phyloP scores from a whole-genome alignment of 2,329 filamentous ascomycete species.

The Grosmannia huntii region DNA sequence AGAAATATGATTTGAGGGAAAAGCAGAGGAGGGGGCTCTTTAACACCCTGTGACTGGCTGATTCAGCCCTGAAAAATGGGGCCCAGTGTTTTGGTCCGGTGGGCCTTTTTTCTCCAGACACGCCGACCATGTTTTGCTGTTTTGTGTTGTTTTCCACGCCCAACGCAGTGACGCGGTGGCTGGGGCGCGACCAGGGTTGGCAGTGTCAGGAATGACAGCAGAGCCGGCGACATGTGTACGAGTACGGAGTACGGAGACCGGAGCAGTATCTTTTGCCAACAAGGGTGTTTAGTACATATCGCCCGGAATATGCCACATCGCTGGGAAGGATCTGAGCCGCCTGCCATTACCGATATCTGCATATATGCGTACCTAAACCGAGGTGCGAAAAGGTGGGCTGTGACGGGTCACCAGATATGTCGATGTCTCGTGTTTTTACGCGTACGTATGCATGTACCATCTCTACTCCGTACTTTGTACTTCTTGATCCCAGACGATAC shows the following conservation, averaged over 20 bases:
- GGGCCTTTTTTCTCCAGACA: background rate
- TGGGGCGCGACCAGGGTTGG: background rate
- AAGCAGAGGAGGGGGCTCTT: conserved; percentile 21
- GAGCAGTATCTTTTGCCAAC: too few relatives aligned
- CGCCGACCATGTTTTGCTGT: conserved; percentile 1
- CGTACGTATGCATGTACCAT: too few relatives aligned
- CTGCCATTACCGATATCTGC: background rate
- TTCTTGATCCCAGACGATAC: too few relatives aligned
- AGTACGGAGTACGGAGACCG: too few relatives aligned
- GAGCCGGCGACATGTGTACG: too few relatives aligned
- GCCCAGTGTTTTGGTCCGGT: background rate
- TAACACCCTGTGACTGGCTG: conserved; percentile 33
- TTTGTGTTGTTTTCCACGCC: background rate
- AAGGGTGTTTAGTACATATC: too few relatives aligned
- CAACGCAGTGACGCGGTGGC: conserved; percentile 1
- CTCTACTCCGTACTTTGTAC: too few relatives aligned
- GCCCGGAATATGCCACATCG: too few relatives aligned
- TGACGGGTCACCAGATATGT: background rate
- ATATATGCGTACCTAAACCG: background rate
- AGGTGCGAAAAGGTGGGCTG: background rate
- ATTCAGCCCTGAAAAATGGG: conserved; percentile 16
- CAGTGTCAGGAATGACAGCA: too few relatives aligned
- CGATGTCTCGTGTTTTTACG: too few relatives aligned
- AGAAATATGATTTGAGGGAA: conserved; percentile 40
- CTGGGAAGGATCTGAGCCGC: background rate